These are phyloP conservation scores for Zymoseptoria pseudotritici DNA, from an alignment of 2,329 filamentous ascomycete genomes.

Conservation along the genomic window DNA sequence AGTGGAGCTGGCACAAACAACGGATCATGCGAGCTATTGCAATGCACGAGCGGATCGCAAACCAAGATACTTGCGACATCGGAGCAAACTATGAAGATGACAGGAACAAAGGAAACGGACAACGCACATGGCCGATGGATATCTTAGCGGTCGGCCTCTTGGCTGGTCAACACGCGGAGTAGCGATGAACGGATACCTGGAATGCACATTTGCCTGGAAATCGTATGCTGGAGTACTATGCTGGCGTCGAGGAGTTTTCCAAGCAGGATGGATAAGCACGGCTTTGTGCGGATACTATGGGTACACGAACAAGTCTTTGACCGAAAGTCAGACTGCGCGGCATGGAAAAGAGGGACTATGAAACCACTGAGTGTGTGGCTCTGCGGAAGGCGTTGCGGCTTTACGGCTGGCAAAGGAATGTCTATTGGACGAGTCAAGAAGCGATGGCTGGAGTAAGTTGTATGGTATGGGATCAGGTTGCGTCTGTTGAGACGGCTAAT, in stretches of 20 bases:
- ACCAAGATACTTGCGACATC: not conserved
- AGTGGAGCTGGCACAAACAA: not conserved
- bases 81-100: not conserved
- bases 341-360: too few species aligned
- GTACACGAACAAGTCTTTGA: not conserved
- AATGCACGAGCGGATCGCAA: not conserved
- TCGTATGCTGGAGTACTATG: not conserved
- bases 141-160: not conserved
- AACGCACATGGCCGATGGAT: not conserved
- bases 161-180: not conserved
- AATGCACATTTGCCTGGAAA: not conserved
- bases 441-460: not conserved
- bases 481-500: not conserved
- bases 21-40: not conserved
- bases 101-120: not conserved
- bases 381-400: not conserved
- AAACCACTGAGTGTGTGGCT: not conserved
- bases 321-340: not conserved
- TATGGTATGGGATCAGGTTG: not conserved
- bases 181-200: not conserved
- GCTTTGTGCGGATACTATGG: not conserved
- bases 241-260: not conserved
- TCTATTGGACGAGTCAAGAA: not conserved
- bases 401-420: not conserved
- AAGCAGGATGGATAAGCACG: not conserved